Evolutionary conservation across 179 eudicot species (phyloP).

Genomic region (Silene coronaria): DNA sequence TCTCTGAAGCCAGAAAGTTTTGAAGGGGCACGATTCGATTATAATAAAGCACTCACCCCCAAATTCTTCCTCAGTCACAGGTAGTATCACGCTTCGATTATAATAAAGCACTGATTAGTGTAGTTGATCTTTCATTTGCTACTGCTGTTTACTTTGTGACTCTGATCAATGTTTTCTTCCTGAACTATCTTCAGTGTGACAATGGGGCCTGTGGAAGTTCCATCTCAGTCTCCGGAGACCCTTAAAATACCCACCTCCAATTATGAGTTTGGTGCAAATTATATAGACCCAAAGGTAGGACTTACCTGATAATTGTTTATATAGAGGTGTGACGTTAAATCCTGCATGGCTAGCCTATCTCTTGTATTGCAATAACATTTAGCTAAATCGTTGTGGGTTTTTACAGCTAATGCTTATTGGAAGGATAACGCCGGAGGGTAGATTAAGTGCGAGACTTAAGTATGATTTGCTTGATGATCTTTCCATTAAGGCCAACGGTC

Average conservation of each 20-base stretch:
- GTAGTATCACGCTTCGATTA: constrained; percentile 27
- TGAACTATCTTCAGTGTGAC: constrained; percentile 41
- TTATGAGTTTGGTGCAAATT: constrained; percentile 95
- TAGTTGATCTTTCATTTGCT: background rate
- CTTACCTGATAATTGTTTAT: background rate
- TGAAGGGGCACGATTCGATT: constrained; percentile 93
- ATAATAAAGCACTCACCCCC: constrained; percentile 73
- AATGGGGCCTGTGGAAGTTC: constrained; percentile 91
- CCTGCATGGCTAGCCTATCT: constrained; percentile 9
- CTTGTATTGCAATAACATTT: background rate
- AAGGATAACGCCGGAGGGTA: constrained; percentile 77
- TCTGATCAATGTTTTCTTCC: background rate
- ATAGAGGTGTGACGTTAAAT: background rate
- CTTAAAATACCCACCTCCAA: constrained; percentile 84
- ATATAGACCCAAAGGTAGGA: constrained; percentile 68
- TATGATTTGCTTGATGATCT: constrained; percentile 84
- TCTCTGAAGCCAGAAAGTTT: constrained; percentile 87
- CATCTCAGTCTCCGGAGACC: constrained; percentile 69
- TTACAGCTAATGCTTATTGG: constrained; percentile 87
- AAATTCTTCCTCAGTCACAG: constrained; percentile 88
- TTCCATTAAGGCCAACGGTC: constrained; percentile 64
- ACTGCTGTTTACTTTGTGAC: background rate
- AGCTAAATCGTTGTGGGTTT: constrained; percentile 14
- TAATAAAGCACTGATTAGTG: background rate
- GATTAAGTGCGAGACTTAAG: constrained; percentile 71